Conservation (phyloP, 1,284 basidiomycete species). For the Termitomyces sp. region DNA sequence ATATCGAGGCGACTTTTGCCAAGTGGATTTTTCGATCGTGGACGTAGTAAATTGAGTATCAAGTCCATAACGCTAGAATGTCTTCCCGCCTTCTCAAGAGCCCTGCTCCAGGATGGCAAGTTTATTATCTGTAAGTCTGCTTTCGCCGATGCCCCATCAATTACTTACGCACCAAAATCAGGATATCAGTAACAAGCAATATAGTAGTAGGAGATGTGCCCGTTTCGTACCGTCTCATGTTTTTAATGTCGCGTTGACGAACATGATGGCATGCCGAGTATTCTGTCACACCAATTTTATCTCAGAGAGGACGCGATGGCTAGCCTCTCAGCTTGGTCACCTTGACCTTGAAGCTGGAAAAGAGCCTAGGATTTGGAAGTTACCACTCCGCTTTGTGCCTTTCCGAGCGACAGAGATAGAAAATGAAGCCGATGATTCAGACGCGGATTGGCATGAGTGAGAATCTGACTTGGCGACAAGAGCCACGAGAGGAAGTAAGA, state of each 20-base stretch:
- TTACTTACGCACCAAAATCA: neutral
- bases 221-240: slow-evolving; percentile 12
- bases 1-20: slow-evolving; percentile 11
- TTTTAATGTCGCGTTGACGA: slow-evolving; percentile 12
- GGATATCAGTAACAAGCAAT: slow-evolving; percentile 13
- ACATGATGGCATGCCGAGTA: slow-evolving; percentile 17
- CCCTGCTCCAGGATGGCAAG: slow-evolving; percentile 14
- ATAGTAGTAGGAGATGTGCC: slow-evolving; percentile 9
- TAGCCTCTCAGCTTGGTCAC: slow-evolving; percentile 3
- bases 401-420: neutral
- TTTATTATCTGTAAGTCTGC: slow-evolving; percentile 14
- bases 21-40: neutral
- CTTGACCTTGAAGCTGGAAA: neutral
- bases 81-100: slow-evolving; percentile 13
- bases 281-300: slow-evolving; percentile 14
- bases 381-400: neutral
- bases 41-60: neutral
- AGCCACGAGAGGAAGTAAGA: no score
- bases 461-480: neutral
- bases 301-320: slow-evolving; percentile 7
- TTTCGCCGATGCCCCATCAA: neutral
- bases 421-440: neutral
- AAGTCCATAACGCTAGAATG: slow-evolving; percentile 5
- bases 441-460: neutral
- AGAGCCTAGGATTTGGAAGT: neutral